Evolutionary conservation across 192 early-diverging fungal genomes (phyloP), one percentile per base, ranked within the genome.

Genomic region (Coemansia sp.): DNA sequence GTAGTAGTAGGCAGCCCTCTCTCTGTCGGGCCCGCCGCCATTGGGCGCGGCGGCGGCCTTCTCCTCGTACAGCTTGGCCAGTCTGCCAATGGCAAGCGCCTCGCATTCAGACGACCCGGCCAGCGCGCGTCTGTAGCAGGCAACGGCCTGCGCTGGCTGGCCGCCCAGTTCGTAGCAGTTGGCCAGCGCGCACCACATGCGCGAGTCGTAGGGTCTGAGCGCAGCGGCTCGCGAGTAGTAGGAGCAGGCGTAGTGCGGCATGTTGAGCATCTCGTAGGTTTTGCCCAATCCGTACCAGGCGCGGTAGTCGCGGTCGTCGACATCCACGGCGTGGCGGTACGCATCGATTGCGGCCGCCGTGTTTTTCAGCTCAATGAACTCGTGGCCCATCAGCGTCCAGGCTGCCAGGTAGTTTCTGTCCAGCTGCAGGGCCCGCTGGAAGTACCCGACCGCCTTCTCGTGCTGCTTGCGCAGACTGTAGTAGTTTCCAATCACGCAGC

Each of bases 381-480:
- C 94, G 69, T 98, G 95, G 2, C 96, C 97, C 85, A 99, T 85
- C 63, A 99, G 83, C 1, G 93, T 96, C 92, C 95, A 96, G 2
- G 93, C 93, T 4, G 88, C 77, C 22, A 88, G 71, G 66, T 93
- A 94, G 59, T 84, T 84, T 13, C 86, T 81, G 69, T 96, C 87
- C 56, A 99, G 84, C 76, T 92, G 85, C 12, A 97, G 68, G 0
- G 96, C 96, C 7, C 90, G 83, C 74, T 89, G 89, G 68, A 98
- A 96, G 65, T 91, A 94, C 17, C 89, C 84, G 6, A 97, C 86
- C 1, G 97, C 94, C 74, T 94, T 91, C 57, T 89, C 90, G 59
- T 90, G 88, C 61, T 99, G 91, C 16, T 86, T 67, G 17, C 91
- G 87, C 59, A 90, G 63, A 58, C 88, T 90, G 71, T 95, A 96